Evolutionary conservation across 2,329 filamentous ascomycete genomes (phyloP), one percentile per base, ranked within the genome.

Genomic region (Colletotrichum sp.): DNA sequence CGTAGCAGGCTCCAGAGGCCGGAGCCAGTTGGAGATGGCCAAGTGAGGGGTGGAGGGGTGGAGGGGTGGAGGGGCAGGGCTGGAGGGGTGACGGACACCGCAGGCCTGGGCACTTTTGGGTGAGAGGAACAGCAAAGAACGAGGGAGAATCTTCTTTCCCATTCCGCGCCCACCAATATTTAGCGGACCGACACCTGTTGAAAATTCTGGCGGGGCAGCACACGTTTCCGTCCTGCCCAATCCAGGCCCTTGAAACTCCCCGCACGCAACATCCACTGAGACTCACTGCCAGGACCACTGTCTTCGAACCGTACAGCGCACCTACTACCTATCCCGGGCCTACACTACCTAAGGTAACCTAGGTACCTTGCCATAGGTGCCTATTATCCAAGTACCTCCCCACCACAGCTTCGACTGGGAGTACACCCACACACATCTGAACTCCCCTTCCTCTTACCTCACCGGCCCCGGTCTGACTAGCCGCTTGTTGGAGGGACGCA

Each of bases 121-220:
- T 36, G 36, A 59, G 54, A 61, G 47, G 75, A 72, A 70, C 58
- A 36, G 61, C 69, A 67, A 57, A 74, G 75, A 73, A 69, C 54
- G 62, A 72, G 47, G 73, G 73, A 76, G 75, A 76, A 76, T 75
- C 70, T 76, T 76, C 75, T 76, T 76, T 76, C 55, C 70, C 65
- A 68, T 76, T 76, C 75, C 70, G 66, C 66, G 55, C 57, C 69
- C 66, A 71, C 71, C 64, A 66, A 36, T 71, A 73, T 73, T 66
- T 70, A 73, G 71, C 62, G 61, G 47, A 33, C 21, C 36, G 64
- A 64, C 43, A 64, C 38, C 55, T 71, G 36, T 55, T 55, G 38
- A 36, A 61, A 71, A 71, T 63, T 61, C 54, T 43, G 33, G n/a
- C 24, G 36, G 66, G 38, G 61, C 36, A 33, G 11, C 4, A 16